Conservation (phyloP, 2,329 filamentous ascomycete genomes). For the Pseudogymnoascus sp. region DNA sequence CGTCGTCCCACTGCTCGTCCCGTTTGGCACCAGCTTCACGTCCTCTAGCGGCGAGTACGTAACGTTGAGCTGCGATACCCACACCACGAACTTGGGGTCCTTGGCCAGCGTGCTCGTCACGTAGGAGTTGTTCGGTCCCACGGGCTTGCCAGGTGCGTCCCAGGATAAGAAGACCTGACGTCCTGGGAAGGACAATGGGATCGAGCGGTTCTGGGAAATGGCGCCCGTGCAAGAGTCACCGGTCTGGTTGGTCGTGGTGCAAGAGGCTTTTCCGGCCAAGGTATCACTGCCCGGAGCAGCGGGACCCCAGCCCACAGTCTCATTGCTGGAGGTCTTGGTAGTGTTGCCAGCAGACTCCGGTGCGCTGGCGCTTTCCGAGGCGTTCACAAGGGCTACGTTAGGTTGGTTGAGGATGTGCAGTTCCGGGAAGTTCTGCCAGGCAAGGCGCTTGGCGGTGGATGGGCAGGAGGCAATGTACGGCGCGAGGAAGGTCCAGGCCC, state of each 20-base stretch:
- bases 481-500: slow-evolving; percentile 75
- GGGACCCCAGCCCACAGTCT: slow-evolving; percentile 52
- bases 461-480: slow-evolving; percentile 77
- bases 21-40: slow-evolving; percentile 31
- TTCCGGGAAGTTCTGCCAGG: slow-evolving; percentile 79
- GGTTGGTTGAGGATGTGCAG: slow-evolving; percentile 69
- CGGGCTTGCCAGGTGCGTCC: slow-evolving; percentile 59
- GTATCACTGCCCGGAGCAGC: slow-evolving; percentile 28
- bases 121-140: slow-evolving; percentile 81
- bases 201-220: slow-evolving; percentile 61
- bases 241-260: slow-evolving; percentile 48
- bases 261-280: slow-evolving; percentile 42
- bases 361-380: slow-evolving; percentile 19
- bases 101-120: slow-evolving; percentile 56
- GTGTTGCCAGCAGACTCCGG: background rate
- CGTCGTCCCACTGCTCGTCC: slow-evolving; percentile 39
- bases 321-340: slow-evolving; percentile 52
- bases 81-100: slow-evolving; percentile 60
- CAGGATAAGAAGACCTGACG: slow-evolving; percentile 64
- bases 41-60: slow-evolving; percentile 61
- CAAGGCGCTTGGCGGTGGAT: slow-evolving; percentile 61
- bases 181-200: slow-evolving; percentile 67
- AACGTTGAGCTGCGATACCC: slow-evolving; percentile 70
- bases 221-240: slow-evolving; percentile 54
- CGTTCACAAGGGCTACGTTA: slow-evolving; percentile 62